A percentile compares a stretch with the other conserved stretches of the same genome.
Conservation (phyloP, 176 grass and related monocot species). For the Aegilops tauschii region DNA sequence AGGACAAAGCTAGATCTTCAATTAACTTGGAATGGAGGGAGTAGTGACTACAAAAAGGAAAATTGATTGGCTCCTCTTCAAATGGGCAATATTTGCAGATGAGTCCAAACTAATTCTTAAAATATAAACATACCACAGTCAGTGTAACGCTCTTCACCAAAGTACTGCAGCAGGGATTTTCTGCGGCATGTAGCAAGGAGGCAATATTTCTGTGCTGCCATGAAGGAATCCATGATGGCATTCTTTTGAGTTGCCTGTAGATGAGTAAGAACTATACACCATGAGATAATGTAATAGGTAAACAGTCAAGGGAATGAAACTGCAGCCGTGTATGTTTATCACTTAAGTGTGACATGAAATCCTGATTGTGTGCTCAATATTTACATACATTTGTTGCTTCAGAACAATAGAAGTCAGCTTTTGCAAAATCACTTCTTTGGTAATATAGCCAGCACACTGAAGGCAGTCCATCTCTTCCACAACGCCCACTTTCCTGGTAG, state of each 20-base stretch:
- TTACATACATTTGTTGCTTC: conserved; percentile 67
- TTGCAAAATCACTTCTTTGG: conserved; percentile 84
- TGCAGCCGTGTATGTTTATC: neutral
- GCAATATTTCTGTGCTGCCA: conserved; percentile 89
- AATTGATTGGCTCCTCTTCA: neutral
- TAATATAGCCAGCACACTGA: conserved; percentile 96
- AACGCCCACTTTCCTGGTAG: conserved; percentile 98
- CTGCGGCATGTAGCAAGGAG: conserved; percentile 68
- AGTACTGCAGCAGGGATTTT: conserved; percentile 86
- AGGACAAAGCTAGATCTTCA: no score
- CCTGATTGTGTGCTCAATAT: neutral
- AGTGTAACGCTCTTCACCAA: conserved; percentile 56
- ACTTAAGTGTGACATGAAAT: neutral
- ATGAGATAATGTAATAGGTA: conserved; percentile 14
- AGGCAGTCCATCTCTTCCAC: conserved; percentile 86
- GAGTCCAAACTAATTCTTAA: neutral
- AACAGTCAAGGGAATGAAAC: conserved; percentile 10
- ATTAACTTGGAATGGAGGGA: neutral
- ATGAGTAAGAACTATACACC: conserved; percentile 21
- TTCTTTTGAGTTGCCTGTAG: conserved; percentile 62
- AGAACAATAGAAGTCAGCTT: conserved; percentile 87
- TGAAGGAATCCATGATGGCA: conserved; percentile 86
- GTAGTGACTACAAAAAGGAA: neutral
- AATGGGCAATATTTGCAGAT: neutral
- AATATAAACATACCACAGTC: conserved; percentile 65